Base-by-base conservation (phyloP, 1,139 yeast species). In the Pichia sp. region DNA sequence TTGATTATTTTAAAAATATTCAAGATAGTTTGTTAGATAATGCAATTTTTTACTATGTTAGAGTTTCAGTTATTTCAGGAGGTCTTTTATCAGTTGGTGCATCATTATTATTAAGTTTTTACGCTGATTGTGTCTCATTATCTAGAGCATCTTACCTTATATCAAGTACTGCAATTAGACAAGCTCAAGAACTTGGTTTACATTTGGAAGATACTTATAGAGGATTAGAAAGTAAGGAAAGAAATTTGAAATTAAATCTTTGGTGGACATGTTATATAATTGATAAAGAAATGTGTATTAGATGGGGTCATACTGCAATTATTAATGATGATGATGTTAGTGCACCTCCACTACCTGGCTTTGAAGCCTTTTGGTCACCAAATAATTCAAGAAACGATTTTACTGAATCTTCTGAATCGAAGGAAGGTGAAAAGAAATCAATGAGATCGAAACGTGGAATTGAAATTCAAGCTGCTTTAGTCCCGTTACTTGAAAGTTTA, bases 181-280 rank as follows among this genome's bases (percentile, higher is more conserved):
- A 67, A 49, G 84, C 85, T 0, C 78, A 72, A 48, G 81, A 76
- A 38, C 59, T 80, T 43, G 93, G 93, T 0, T 61, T 84, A 20
- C 84, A 83, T 53, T 61, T 85, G 26, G 61, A 60, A 14, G 85
- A 80, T 48, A 59, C 72, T 2, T 68, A 69, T 39, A 39, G 44
- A 28, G 66, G 68, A 0, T 50, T 75, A 20, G 43, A 67, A 0
- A 49, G 50, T 0, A 61, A 55, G 3, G 80, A 75, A 34, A 64
- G 63, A 6, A 56, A 60, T 10, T 61, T 77, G 24, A 46, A 51
- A 28, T 59, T 73, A 31, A 56, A 59, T 10, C 43, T 78, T 2
- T 82, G 83, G 78, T 74, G 81, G 76, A 47, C 62, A 28, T 70
- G 81, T 44, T 77, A 74, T 48, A 58, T 62, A 35, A 55, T 68